Base-by-base conservation (phyloP, 176 grass and related monocot genomes). In the Raddia guianensis region DNA sequence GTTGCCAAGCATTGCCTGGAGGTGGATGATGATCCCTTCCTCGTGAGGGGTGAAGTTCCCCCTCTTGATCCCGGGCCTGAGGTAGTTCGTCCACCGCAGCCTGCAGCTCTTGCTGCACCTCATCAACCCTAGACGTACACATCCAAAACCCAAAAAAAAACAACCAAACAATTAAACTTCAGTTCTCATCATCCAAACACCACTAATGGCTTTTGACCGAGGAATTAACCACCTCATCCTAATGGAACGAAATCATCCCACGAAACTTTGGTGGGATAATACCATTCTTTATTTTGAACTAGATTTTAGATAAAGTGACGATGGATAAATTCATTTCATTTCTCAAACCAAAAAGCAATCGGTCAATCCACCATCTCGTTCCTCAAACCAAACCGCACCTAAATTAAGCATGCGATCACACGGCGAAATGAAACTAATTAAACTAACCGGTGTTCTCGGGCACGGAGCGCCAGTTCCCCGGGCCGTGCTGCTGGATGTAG, bases 21-120 rank as follows among this genome's bases (percentile, higher is more conserved):
- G 88, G 74, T 90, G 88, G 83, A 90, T 78, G 53, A 90, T 90
- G 68, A 90, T 90, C 60, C 88, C 88, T 56, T 90, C 88, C 79
- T 90, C 87, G 32, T 89, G 87, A 9, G 73, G 78, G 9, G 83
- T 89, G 78, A 89, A 89, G 73, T 89, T 89, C 2, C 87, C 87
- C 1, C 87, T 65, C 66, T 82, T 86, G n/a, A 89, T 89, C 15
- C 87, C 87, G 0, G 87, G 83, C 35, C 87, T 77, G 4, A 89
- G 78, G 35, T 89, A 89, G 73, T 89, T 89, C 1, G 87, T 89
- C 87, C 87, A 89, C 66, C 83, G 58, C 15, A 89, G 78, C 73
- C 87, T 81, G 16, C 87, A 89, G 34, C 87, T 89, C 87, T 89
- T 89, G 78, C 87, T 89, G 50, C 87, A 89, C 60, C 87, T 86